Base-by-base conservation (phyloP, 352 stramenopile species). In the Peronosclerospora sorghi region DNA sequence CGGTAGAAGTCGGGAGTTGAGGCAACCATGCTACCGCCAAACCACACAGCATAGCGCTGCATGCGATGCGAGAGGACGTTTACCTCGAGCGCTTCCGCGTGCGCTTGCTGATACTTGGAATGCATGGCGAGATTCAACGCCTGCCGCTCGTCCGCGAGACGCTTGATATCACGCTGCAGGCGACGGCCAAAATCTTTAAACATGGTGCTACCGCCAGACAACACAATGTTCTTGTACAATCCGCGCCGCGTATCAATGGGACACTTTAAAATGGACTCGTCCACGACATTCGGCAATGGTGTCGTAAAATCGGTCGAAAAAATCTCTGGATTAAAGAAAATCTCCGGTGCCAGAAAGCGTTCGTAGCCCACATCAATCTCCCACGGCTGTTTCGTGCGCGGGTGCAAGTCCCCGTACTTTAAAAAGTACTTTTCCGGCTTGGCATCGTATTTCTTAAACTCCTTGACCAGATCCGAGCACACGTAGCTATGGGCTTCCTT, bases 321-420 rank as follows among this genome's bases (percentile, higher is more conserved):
- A 47, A 98, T 97, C 62, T 98, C 92, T 4, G 93, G 93, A 59
- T 96, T 97, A 58, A 98, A 97, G 58, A 97, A 97, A 48, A 98
- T 94, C 62, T 98, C 93, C 8, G 92, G 91, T 27, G 83, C 93
- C 37, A 98, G 43, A 59, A 98, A 98, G 7, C 86, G 75, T 61
- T 98, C 93, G 56, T 85, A 88, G 32, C 91, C 91, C 15, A 98
- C 73, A 54, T 97, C 86, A 52, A 91, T 88, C 51, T 71, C 49
- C 83, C 82, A 96, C 35, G 62, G 63, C 60, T 93, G 74, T 56
- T 83, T 83, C 23, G 81, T 94, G 23, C 73, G 73, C 36, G 68
- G 54, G 48, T 91, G 66, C 38, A 85, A 30, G 48, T 91, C 87
- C 14, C 54, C 55, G 66, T 95, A 96, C 50, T 77, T 87, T 34